phyloP scores from a whole-genome alignment of 73 alveolate species.

The Paramecium biaurelia region DNA sequence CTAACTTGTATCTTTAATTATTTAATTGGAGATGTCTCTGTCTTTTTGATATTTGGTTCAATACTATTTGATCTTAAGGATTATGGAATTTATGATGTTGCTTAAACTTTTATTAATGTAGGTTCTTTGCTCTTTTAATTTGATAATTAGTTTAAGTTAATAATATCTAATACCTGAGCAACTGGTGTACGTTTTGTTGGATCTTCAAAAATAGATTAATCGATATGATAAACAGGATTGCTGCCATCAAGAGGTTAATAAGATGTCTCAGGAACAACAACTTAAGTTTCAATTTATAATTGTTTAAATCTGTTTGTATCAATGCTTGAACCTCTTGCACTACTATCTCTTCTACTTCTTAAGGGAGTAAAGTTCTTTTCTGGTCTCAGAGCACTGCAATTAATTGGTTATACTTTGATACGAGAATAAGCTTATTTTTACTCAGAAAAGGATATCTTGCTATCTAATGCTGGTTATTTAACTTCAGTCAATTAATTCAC shows the following conservation, averaged over 20 bases:
- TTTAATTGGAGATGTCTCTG: background rate
- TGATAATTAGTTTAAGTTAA: background rate
- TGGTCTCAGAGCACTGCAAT: background rate
- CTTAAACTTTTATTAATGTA: background rate
- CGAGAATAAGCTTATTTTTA: background rate
- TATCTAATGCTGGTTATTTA: background rate
- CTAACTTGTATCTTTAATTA: background rate
- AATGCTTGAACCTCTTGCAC: background rate
- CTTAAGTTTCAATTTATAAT: background rate
- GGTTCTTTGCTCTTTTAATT: background rate
- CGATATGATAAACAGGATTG: background rate
- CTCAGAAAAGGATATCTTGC: background rate
- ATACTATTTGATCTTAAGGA: background rate
- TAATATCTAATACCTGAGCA: background rate
- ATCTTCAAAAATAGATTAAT: background rate
- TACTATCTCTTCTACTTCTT: background rate
- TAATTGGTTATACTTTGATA: background rate
- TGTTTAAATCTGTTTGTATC: background rate
- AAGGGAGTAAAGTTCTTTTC: background rate
- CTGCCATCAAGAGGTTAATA: background rate
- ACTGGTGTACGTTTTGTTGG: background rate
- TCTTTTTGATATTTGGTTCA: background rate
- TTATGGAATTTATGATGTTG: background rate
- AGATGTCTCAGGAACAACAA: background rate
- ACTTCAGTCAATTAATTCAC: background rate